These are phyloP conservation scores for Aspergillus caelatus DNA, from an alignment of 2,329 filamentous ascomycete genomes.

Conservation along the genomic window DNA sequence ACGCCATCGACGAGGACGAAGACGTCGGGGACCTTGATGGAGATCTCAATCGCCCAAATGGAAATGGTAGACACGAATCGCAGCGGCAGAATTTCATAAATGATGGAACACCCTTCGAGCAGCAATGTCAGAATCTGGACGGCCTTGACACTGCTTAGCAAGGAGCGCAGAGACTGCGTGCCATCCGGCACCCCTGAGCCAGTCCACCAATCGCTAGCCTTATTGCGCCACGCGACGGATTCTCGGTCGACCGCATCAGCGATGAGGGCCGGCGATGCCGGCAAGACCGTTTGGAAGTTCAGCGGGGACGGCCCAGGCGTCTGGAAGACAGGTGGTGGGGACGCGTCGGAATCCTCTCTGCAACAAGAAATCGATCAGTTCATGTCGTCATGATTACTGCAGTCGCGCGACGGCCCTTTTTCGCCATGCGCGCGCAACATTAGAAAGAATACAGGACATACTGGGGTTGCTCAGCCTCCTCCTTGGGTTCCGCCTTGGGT, in stretches of 20 bases:
- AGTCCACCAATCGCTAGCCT: constrained; percentile 37
- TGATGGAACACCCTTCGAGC: constrained; percentile 72
- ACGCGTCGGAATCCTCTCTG: constrained; percentile 21
- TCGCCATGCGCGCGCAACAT: not conserved
- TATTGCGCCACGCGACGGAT: constrained; percentile 41
- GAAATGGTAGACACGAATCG: constrained; percentile 75
- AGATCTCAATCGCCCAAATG: constrained; percentile 59
- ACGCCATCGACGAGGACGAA: constrained; percentile 73
- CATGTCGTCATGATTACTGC: not conserved
- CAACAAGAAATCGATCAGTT: constrained; percentile 6
- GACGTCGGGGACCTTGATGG: constrained; percentile 75
- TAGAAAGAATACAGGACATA: constrained; percentile 12
- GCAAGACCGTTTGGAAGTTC: constrained; percentile 24
- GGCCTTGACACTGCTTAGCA: constrained; percentile 69
- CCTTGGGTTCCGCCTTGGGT: not conserved
- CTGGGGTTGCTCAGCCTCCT: constrained; percentile 34
- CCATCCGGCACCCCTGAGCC: constrained; percentile 44
- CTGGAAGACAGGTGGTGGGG: constrained; percentile 18
- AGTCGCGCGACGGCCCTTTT: not conserved
- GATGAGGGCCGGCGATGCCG: constrained; percentile 48
- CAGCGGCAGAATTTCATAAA: constrained; percentile 70
- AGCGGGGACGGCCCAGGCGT: constrained; percentile 21
- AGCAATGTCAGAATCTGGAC: constrained; percentile 69
- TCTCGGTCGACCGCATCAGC: constrained; percentile 75
- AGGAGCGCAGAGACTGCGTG: constrained; percentile 66